Evolutionary conservation across 345 rosid genomes (phyloP).

Genomic region (Brassica rapa): DNA sequence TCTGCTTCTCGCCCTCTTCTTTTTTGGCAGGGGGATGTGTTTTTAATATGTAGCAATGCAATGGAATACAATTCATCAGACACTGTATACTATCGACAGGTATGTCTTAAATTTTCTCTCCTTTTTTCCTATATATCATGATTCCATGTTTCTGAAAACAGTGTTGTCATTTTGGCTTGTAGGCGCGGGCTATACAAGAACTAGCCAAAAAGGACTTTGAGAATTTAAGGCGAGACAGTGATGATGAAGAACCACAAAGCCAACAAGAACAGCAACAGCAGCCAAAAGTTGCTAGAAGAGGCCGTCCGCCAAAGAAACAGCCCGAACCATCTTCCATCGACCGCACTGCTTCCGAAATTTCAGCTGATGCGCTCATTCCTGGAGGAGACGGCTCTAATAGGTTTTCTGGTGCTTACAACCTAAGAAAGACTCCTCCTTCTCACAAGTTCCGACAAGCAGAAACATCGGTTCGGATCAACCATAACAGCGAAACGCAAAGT

Average conservation of each 20-base stretch:
- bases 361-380: conserved; percentile 65
- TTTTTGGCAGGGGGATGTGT: conserved; percentile 66
- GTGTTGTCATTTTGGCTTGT: conserved; percentile 32
- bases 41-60: conserved; percentile 86
- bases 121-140: background rate
- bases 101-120: conserved; percentile 37
- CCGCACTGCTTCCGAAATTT: conserved; percentile 58
- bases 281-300: conserved; percentile 53
- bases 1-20: conserved; percentile 2
- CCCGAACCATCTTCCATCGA: conserved; percentile 59
- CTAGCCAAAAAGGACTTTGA: conserved; percentile 91
- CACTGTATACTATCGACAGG: conserved; percentile 92
- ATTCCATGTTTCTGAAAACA: conserved; percentile 18
- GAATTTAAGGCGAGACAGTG: conserved; percentile 92
- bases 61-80: conserved; percentile 95
- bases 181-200: conserved; percentile 92
- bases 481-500: conserved; percentile 54
- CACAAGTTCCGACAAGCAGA: conserved; percentile 58
- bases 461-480: conserved; percentile 52
- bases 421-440: conserved; percentile 58
- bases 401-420: conserved; percentile 56
- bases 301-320: conserved; percentile 58
- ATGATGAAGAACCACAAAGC: conserved; percentile 64
- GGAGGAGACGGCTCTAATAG: conserved; percentile 56
- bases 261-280: conserved; percentile 57